Base-by-base conservation (phyloP, 2,329 filamentous ascomycete genomes). In the Neonectria faginata region DNA sequence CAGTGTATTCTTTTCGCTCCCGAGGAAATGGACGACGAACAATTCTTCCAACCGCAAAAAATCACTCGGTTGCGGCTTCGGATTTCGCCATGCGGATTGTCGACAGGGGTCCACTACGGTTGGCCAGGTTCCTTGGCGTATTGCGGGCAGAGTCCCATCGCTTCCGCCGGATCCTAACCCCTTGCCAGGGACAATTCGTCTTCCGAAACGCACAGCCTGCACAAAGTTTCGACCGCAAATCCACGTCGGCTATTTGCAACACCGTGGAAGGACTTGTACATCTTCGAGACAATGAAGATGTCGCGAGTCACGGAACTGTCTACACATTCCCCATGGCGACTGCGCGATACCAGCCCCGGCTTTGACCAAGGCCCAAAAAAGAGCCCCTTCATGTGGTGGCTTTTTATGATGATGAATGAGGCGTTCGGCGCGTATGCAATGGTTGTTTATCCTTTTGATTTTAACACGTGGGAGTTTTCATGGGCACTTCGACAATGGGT, bases 71-170 rank as follows among this genome's bases (percentile, higher is more conserved):
- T 18, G 20, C n/a, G 20, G 20, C 27, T 39, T n/a, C 44, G 39
- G 22, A 60, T 45, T 54, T 45, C 56, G 44, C 36, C 61, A 59
- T 58, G 50, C 50, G 31, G 25, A 51, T 56, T 16, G 44, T 44
- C 33, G 48, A 51, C 51, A 55, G 56, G 56, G 61, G 44, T 52
- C 16, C n/a, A 27, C 12, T 10, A 56, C 44, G 42, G 41, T 45
- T 56, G 54, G 33, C 51, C 56, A 48, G 57, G n/a, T 47, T 33
- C 51, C 36, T 64, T 56, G 61, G 61, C 11, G 10, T 64, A 45
- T 52, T 64, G 45, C 56, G 27, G 36, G 51, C 31, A 27, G 50
- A 11, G 33, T 41, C 14, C n/a, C 50, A 54, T 54, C 51, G 45
- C 51, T 54, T 59, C 44, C 25, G n/a, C 44, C 14, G 44, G 57